Evolutionary conservation across 164 flowering plant genomes (phyloP).

Genomic region (Litsea cubeba): DNA sequence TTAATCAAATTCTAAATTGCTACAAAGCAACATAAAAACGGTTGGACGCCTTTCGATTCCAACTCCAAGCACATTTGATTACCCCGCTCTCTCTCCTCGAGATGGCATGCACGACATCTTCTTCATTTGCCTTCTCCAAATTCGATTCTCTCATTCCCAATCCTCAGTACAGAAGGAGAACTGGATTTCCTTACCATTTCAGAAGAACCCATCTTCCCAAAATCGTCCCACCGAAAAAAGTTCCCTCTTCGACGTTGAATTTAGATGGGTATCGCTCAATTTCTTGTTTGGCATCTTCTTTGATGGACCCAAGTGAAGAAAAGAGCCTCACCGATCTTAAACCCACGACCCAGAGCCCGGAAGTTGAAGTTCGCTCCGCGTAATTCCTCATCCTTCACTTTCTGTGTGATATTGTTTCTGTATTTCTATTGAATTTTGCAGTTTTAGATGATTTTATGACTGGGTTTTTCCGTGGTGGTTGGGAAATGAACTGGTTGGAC

Average conservation of each 20-base stretch:
- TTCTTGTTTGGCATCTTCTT: conserved; percentile 19
- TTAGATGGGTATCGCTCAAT: conserved; percentile 20
- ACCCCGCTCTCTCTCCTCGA: not conserved
- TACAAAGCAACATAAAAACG: not conserved
- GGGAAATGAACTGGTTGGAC: not conserved
- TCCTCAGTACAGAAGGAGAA: conserved; percentile 4
- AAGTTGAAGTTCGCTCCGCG: conserved; percentile 28
- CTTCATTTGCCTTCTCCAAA: conserved; percentile 15
- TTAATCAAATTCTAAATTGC: too few species aligned
- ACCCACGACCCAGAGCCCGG: not conserved
- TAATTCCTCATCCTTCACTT: not conserved
- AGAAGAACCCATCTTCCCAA: conserved; percentile 3
- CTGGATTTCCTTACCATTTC: conserved; percentile 5
- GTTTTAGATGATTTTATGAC: not conserved
- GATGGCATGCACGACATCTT: conserved; percentile 23
- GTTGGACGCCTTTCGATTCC: not conserved
- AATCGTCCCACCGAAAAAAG: conserved; percentile 6
- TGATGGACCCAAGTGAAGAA: conserved; percentile 15
- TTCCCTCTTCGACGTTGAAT: conserved; percentile 4
- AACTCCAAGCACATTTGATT: not conserved
- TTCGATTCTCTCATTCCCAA: conserved; percentile 9
- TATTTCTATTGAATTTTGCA: not conserved
- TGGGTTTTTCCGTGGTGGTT: not conserved
- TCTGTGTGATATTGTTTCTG: not conserved
- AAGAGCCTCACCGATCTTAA: not conserved